Evolutionary conservation across 2,329 filamentous ascomycete genomes (phyloP), one percentile per base, ranked within the genome.

Genomic region (Huntiella abstrusa): DNA sequence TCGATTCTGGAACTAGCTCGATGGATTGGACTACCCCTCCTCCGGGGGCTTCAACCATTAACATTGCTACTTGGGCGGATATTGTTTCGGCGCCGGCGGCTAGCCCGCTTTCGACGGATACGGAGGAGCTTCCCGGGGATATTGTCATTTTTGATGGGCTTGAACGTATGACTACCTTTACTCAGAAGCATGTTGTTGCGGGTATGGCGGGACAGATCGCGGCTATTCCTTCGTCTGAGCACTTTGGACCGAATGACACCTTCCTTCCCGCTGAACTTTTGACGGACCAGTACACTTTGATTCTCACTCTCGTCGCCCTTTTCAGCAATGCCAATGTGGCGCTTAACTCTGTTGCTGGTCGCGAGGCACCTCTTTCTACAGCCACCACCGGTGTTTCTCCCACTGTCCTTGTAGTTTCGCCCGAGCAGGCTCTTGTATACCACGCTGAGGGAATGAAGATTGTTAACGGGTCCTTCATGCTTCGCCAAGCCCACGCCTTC

Each of bases 1-100:
- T 92, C 4, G 88, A 95, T 55, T 75, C 85, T 56, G 85, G 85
- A 37, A 95, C 79, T 64, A 75, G 77, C 54, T 88, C 96, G 58
- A 81, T 98, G 71, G 87, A 94, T 62, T 98, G 88, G 87, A 87
- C 84, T 54, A 83, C 88, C 58, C 75, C 87, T 2, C 86, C 87
- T 8, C 73, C 80, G 56, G 80, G 82, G 44, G 78, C 80, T 48
- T 80, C 80, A 12, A 74, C 80, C 48, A 69, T 93, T 51, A 82
- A 82, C 47, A 82, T 95, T 12, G 74, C 78, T n/a, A 91, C 88
- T 11, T 98, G 88, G 87, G 83, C 93, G 56, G 83, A 95, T 50
- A 72, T 96, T 45, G 65, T 95, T 19, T 66, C 65, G 46, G 68
- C 72, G 34, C 73, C 70, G 37, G 73, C 83, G 15, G 22, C 22